These are phyloP conservation scores for Mycena crocata DNA, from an alignment of 768 basidiomycete genomes.

Conservation along the genomic window DNA sequence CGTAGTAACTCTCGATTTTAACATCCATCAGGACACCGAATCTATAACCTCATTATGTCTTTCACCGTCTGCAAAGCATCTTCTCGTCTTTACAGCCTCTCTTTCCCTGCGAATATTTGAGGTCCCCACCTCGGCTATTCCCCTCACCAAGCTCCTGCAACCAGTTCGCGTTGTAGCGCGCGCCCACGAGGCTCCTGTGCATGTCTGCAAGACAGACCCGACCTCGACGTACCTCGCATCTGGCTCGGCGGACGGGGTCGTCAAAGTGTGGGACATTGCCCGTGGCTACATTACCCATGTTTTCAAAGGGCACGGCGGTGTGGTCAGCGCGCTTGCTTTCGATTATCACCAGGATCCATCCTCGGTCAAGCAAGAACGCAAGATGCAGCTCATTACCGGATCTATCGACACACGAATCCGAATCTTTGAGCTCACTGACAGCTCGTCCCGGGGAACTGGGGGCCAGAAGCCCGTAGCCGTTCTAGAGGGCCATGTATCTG, in stretches of 20 bases:
- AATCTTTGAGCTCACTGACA: slow-evolving; percentile 87
- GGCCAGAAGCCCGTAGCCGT: slow-evolving; percentile 77
- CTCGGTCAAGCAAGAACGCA: slow-evolving; percentile 55
- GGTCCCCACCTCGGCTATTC: slow-evolving; percentile 63
- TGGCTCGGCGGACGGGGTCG: slow-evolving; percentile 95
- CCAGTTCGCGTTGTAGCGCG: slow-evolving; percentile 82
- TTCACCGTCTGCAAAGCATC: slow-evolving; percentile 77
- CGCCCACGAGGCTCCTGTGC: slow-evolving; percentile 94
- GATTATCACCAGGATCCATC: slow-evolving; percentile 78
- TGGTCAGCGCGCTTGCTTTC: slow-evolving; percentile 91
- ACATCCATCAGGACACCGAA: slow-evolving; percentile 76
- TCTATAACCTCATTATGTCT: slow-evolving; percentile 87
- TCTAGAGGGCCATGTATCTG: slow-evolving; percentile 96
- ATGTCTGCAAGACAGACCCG: slow-evolving; percentile 86
- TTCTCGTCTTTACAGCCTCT: slow-evolving; percentile 85
- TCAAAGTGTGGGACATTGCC: slow-evolving; percentile 95
- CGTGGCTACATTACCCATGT: slow-evolving; percentile 93
- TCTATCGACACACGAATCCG: slow-evolving; percentile 93
- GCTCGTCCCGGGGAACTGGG: slow-evolving; percentile 65
- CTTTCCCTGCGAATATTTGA: slow-evolving; percentile 88
- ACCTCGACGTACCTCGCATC: slow-evolving; percentile 93
- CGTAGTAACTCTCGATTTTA: background rate
- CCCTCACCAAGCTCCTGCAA: slow-evolving; percentile 63
- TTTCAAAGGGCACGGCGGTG: slow-evolving; percentile 97
- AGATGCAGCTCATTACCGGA: slow-evolving; percentile 88